Base-by-base conservation (phyloP, 2,329 filamentous ascomycete species). In the Sporothrix brasiliensis region DNA sequence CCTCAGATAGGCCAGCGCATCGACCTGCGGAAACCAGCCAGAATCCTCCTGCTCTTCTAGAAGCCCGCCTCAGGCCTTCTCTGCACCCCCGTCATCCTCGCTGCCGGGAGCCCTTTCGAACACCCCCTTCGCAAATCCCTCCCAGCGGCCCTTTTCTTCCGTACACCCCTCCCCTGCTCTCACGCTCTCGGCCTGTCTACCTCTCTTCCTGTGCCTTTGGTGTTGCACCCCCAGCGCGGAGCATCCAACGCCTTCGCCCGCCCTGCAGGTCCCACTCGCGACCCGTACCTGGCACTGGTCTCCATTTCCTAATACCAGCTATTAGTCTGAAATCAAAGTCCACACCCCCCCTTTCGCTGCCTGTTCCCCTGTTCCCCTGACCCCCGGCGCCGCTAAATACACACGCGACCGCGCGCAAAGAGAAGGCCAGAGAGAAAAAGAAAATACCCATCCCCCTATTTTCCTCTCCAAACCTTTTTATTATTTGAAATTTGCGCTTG, bases 271-370 rank as follows among this genome's bases (percentile, higher is more conserved):
- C 54, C 56, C 54, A 63, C 56, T 56, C 27, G 41, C 30, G 34
- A 63, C 56, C 70, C 66, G 68, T 69, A 49, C 71, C 71, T 72
- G 71, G 69, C 71, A 70, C 58, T 66, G 70, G 54, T 69, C 27
- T 69, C 65, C 71, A 70, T 72, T 72, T 70, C 71, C 71, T 66
- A 72, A 58, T 63, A 49, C n/a, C 66, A 70, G 21, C 68, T 70
- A 67, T 53, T 27, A 39, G 34, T 60, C 60, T 61, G 39, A 34
- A 69, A 52, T 65, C 65, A 69, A 58, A 54, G 14, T 13, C 14
- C 69, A 69, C 68, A 19, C 69, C 66, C 68, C 66, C 67, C 65
- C 34, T 9, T 27, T 69, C 47, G 27, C 27, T 50, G 21, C 30
- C 47, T 14, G 63, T 30, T 41, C 67, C 67, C 39, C 27, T 34